Base-by-base conservation (phyloP, 2,329 filamentous ascomycete species). In the Plenodomus tracheiphilus region DNA sequence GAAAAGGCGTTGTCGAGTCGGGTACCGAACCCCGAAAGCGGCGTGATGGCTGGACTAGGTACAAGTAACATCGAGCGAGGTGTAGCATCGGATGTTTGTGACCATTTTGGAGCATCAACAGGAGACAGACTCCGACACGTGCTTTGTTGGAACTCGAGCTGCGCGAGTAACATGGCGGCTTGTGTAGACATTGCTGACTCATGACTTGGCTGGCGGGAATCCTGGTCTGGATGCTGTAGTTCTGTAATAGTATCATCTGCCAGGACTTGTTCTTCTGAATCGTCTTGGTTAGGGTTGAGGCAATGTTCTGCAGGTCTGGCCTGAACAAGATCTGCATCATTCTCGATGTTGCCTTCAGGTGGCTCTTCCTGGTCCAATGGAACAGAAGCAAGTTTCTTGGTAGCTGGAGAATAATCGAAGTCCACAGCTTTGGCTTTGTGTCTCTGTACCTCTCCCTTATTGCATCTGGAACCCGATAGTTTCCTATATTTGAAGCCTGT, bases 171-270 rank as follows among this genome's bases (percentile, higher is more conserved):
- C 55, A 75, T 61, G 22, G 72, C 64, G 18, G 68, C 65, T 53
- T 73, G 72, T 2, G 69, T 74, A 9, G 66, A 73, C 38, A 64
- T 61, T 28, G 65, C 58, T 2, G 63, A 70, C 4, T 65, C 54
- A 20, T 49, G 56, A 39, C 55, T 54, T 6, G 53, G 47, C 19
- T 30, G 43, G 22, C 42, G 46, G 17, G 41, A 49, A 10, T 50
- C 52, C 13, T 44, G 39, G 1, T 35, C 13, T 9, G 38, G 38
- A 9, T 44, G 40, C n/a, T 32, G 40, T 7, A 44, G 3, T 15
- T 41, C 41, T 7, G 43, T 44, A 9, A 32, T 32, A 8, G 28
- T 32, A 32, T 8, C 28, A 15, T 32, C 28, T 32, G 28, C 9
- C 4, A 32, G 4, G 15, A 8, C 28, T 32, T 4, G 28, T 15